Percentiles rank a stretch among this genome's conserved stretches.
These are phyloP conservation scores for Trichosporon faecale DNA, from an alignment of 1,284 basidiomycete species.

Conservation along the genomic window DNA sequence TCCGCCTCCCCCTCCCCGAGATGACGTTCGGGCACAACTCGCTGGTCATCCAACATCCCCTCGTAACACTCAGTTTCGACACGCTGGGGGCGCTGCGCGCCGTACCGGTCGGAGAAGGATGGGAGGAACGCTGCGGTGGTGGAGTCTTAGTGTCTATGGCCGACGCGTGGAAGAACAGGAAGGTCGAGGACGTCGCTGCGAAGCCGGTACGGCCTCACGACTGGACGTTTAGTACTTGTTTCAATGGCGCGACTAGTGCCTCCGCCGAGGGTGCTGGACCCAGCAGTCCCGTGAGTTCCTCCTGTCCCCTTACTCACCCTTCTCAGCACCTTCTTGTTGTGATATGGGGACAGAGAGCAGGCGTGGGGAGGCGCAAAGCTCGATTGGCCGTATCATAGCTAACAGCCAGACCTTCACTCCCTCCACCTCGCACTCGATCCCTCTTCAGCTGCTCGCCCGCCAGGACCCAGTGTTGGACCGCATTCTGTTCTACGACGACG, in stretches of 20 bases:
- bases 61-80: slow-evolving; percentile 68
- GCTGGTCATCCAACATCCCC: slow-evolving; percentile 59
- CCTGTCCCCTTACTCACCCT: neutral
- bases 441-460: slow-evolving; percentile 75
- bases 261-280: neutral
- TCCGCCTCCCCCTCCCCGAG: slow-evolving; percentile 81
- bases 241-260: slow-evolving; percentile 54
- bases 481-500: slow-evolving; percentile 90
- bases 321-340: too few species aligned
- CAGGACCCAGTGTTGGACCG: slow-evolving; percentile 65
- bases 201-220: slow-evolving; percentile 84
- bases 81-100: slow-evolving; percentile 66
- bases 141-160: slow-evolving; percentile 92
- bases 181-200: slow-evolving; percentile 40
- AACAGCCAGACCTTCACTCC: slow-evolving; percentile 54
- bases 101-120: slow-evolving; percentile 70
- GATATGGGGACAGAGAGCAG: too few species aligned
- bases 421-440: slow-evolving; percentile 63
- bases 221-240: slow-evolving; percentile 95
- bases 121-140: slow-evolving; percentile 71
- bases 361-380: too few species aligned
- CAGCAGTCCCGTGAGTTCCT: neutral
- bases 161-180: slow-evolving; percentile 88
- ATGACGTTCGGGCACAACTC: slow-evolving; percentile 93
- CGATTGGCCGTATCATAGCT: too few species aligned